These are phyloP conservation scores for Claviceps digitariae DNA, from an alignment of 2,329 filamentous ascomycete genomes.

Conservation along the genomic window DNA sequence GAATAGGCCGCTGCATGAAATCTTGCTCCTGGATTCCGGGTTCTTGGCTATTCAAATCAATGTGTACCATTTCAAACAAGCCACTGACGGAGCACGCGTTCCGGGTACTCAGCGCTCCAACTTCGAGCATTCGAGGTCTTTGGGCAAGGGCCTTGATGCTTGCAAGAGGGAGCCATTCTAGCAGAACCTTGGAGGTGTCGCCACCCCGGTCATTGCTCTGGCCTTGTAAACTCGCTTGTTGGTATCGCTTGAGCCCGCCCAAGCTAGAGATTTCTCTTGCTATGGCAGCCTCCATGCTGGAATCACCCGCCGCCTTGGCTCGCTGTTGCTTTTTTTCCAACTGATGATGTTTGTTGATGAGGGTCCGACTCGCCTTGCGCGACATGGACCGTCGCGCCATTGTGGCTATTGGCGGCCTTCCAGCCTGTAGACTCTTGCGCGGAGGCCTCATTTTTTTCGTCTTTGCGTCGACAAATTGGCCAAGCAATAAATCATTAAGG, in stretches of 20 bases:
- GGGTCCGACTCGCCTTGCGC: slow-evolving; percentile 46
- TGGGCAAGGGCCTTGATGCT: slow-evolving; percentile 13
- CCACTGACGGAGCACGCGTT: slow-evolving; percentile 72
- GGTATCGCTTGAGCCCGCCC: slow-evolving; percentile 50
- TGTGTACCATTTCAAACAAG: slow-evolving; percentile 61
- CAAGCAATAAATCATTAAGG: not conserved
- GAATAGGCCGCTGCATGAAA: slow-evolving; percentile 80
- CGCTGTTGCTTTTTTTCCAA: slow-evolving; percentile 48
- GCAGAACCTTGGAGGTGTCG: slow-evolving; percentile 50
- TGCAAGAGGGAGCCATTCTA: slow-evolving; percentile 42
- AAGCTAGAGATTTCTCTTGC: slow-evolving; percentile 40
- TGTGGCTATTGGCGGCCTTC: slow-evolving; percentile 43
- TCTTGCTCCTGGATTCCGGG: slow-evolving; percentile 75
- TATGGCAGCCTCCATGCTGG: slow-evolving; percentile 29
- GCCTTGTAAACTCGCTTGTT: slow-evolving; percentile 54
- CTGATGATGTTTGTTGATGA: slow-evolving; percentile 54
- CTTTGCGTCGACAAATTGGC: not conserved
- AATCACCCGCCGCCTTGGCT: slow-evolving; percentile 40
- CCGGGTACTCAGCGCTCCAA: slow-evolving; percentile 70
- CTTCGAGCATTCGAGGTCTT: slow-evolving; percentile 60
- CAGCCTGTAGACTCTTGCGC: slow-evolving; percentile 30
- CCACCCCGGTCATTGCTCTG: slow-evolving; percentile 53
- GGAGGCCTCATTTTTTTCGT: slow-evolving; percentile 25
- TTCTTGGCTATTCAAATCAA: slow-evolving; percentile 82
- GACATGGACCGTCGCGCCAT: slow-evolving; percentile 42